Base-by-base conservation (phyloP, 208 protist genomes). In the Wallacemonas sp. region DNA sequence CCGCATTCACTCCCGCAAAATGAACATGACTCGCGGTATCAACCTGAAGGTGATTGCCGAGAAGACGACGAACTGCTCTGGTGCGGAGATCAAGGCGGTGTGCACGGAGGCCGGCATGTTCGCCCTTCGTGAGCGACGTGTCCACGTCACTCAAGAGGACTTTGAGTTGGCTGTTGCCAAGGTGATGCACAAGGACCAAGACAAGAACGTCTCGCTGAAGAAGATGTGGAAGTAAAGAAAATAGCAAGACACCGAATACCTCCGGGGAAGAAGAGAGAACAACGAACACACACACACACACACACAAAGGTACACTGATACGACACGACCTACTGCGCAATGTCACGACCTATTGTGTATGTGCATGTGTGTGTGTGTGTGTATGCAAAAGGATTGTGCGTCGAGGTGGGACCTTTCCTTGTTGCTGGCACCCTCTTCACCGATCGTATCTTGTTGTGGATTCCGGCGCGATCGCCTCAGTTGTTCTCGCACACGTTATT, bases 141-240 rank as follows among this genome's bases (percentile, higher is more conserved):
- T 99, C 24, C 99, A 99, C 87, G 98, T 99, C 27, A 99, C 97
- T 26, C 98, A 99, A 77, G 99, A 99, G 76, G 99, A 99, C 78
- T 99, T 99, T 85, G 98, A 99, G 70, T 97, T 99, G 63, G 98
- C 99, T 19, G 98, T 99, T 2, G 89, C 97, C 22, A 99, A 99
- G 84, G 97, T 99, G 50, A 99, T 98, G 95, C 92, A 99, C 73
- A 99, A 99, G 79, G 98, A 99, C 63, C 87, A 87, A 37, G 98
- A 99, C 68, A 96, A 98, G 72, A 98, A 98, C 74, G 98, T 98
- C 38, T 98, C 96, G 1, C 63, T 98, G 26, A 97, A 98, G 72
- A 99, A 98, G 77, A 95, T 99, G 81, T 99, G 95, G 94, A 97
- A 97, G 79, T 97, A 81, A 59, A 59, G 9, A 63, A 46, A 66